Evolutionary conservation across 345 rosid species (phyloP).

Genomic region (Triadica sebifera): DNA sequence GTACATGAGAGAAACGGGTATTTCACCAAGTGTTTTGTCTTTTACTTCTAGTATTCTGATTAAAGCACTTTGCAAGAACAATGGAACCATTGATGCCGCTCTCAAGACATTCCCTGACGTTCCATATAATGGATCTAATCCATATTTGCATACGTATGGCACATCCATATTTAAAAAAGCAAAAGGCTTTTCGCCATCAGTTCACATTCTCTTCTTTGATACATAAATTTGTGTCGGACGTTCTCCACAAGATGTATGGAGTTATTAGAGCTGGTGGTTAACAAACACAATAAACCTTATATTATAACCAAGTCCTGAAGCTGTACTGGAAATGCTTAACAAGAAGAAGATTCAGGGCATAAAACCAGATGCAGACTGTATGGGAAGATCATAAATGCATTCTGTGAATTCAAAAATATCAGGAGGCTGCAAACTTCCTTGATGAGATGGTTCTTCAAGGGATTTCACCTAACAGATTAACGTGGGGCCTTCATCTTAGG

Average conservation of each 20-base stretch:
- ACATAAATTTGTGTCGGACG: too few species aligned
- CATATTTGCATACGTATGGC: too few species aligned
- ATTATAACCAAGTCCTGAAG: too few species aligned
- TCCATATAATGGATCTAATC: too few species aligned
- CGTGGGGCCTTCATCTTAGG: slow-evolving; percentile 73
- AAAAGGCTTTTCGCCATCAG: too few species aligned
- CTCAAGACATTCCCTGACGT: slow-evolving; percentile 70
- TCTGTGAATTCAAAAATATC: slow-evolving; percentile 53
- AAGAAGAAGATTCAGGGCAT: slow-evolving; percentile 89
- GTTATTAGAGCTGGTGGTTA: too few species aligned
- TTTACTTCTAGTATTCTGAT: slow-evolving; percentile 64
- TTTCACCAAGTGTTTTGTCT: slow-evolving; percentile 58
- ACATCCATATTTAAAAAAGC: too few species aligned
- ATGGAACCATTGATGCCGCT: slow-evolving; percentile 62
- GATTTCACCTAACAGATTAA: slow-evolving; percentile 59
- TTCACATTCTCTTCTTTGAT: too few species aligned
- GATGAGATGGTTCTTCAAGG: slow-evolving; percentile 79
- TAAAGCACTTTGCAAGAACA: slow-evolving; percentile 75
- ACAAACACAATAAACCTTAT: too few species aligned
- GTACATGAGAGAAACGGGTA: slow-evolving; percentile 62
- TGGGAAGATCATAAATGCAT: slow-evolving; percentile 63
- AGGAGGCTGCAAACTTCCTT: slow-evolving; percentile 77
- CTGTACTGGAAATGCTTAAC: slow-evolving; percentile 71
- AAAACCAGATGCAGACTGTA: slow-evolving; percentile 78
- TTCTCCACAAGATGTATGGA: too few species aligned